Base-by-base conservation (phyloP, 192 early-diverging fungal genomes). In the Coemansia sp. region DNA sequence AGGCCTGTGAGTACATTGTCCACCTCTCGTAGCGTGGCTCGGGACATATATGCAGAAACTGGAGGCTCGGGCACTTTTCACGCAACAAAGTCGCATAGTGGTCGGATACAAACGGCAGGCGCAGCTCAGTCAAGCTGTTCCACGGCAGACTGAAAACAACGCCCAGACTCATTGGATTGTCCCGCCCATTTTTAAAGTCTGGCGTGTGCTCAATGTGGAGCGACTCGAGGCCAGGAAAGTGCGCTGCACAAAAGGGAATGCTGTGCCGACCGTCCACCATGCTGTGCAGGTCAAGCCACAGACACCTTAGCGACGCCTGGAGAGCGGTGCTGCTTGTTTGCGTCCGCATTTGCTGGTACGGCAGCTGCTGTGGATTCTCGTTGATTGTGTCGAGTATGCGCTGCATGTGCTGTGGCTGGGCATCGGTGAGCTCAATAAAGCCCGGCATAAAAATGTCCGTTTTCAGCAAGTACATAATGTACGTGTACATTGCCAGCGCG, bases 1-100 rank as follows among this genome's bases (percentile, higher is more conserved):
- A 74, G 14, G 50, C 34, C 43, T 67, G 64, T 10, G 64, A 53
- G 50, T 74, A 74, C 6, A 51, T 64, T 1, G 71, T 40, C 71
- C 71, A 74, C 23, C 71, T 51, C 55, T 74, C 71, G 42, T 74
- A 74, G 5, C 71, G 71, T n/a, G 64, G 60, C 24, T 58, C 64
- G 1, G 71, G 71, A 0, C 49, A 37, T 50, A 74, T 63, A 50
- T 42, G 15, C 24, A 74, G 47, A 36, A 46, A 67, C 28, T 54
- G 71, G 36, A 74, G 19, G 5, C 27, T 39, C n/a, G 71, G 71
- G 24, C 71, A 74, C 28, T 74, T 74, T 51, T 58, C 48, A 5
- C 43, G 47, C 47, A 74, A 56, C 14, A 53, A 26, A 23, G 14
- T 37, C 35, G 50, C 52, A 15, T 55, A 53, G 22, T 46, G 37